phyloP scores from a whole-genome alignment of 495 filamentous ascomycete species.

The Aspergillus taichungensis region DNA sequence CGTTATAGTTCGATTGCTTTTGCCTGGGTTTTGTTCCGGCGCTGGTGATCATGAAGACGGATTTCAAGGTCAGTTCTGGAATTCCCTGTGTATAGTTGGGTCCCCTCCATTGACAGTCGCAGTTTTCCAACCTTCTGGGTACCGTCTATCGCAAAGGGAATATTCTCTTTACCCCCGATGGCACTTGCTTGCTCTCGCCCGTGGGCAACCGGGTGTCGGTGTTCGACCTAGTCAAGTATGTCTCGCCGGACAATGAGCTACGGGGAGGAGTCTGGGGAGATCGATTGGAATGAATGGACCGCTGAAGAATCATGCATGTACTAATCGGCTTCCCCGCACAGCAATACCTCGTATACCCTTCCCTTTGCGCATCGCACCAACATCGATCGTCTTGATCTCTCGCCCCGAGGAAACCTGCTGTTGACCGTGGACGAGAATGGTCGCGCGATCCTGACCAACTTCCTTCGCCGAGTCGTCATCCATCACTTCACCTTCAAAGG shows the following conservation, averaged over 20 bases:
- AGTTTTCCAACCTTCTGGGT: constrained; percentile 94
- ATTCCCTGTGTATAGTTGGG: background rate
- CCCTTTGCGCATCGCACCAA: constrained; percentile 92
- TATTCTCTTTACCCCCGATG: constrained; percentile 92
- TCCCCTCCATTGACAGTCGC: background rate
- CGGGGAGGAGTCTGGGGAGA: too few species aligned
- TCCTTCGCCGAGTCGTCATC: constrained; percentile 72
- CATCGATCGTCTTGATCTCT: constrained; percentile 77
- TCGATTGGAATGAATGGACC: too few species aligned
- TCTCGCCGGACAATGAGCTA: constrained; percentile 4
- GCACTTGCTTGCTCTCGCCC: constrained; percentile 89
- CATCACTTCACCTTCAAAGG: constrained; percentile 91
- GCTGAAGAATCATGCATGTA: background rate
- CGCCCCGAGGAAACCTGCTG: constrained; percentile 80
- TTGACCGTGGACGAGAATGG: constrained; percentile 93
- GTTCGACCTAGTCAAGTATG: constrained; percentile 92
- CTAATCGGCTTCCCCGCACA: constrained; percentile 22
- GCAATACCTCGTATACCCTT: constrained; percentile 92
- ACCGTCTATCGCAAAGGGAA: constrained; percentile 98
- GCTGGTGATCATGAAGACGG: constrained; percentile 75
- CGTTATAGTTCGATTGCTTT: background rate
- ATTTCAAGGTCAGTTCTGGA: constrained; percentile 62
- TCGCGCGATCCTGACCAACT: constrained; percentile 81
- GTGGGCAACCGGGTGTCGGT: constrained; percentile 94
- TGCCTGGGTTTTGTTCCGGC: constrained; percentile 5